Percentiles rank a stretch among this genome's conserved stretches.
These are phyloP conservation scores for Globisporangium cystogenes DNA, from an alignment of 352 stramenopile genomes.

Conservation along the genomic window DNA sequence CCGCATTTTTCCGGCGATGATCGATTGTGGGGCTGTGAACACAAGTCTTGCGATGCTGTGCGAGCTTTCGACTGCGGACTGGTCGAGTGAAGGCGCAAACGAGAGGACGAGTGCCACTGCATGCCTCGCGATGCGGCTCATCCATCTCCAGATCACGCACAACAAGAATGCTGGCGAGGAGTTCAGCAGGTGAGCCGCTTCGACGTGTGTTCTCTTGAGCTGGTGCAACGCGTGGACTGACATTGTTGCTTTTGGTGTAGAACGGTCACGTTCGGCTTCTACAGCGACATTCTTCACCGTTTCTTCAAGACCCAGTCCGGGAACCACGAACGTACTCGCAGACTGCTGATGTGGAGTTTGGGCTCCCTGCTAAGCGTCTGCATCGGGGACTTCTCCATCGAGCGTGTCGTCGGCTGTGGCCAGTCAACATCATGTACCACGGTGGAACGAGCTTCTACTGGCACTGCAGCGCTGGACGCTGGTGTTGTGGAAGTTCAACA, in stretches of 20 bases:
- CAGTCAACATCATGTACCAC: no score
- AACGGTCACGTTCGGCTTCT: constrained; percentile 21
- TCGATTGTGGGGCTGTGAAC: constrained; percentile 36
- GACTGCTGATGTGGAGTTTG: constrained; percentile 6
- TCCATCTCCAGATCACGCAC: constrained; percentile 4
- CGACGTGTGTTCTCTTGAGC: not conserved
- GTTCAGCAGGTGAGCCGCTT: constrained; percentile 8
- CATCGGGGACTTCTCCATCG: not conserved
- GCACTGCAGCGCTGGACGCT: not conserved
- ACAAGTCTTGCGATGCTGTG: constrained; percentile 40
- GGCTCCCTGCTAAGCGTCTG: constrained; percentile 3
- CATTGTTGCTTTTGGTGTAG: constrained; percentile 4
- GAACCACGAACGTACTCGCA: not conserved
- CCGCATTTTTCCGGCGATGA: constrained; percentile 23
- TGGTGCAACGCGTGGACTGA: not conserved
- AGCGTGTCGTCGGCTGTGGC: not conserved
- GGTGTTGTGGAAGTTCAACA: constrained; percentile 8
- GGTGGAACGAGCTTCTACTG: not conserved
- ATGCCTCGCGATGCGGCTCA: constrained; percentile 6
- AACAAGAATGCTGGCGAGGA: constrained; percentile 1
- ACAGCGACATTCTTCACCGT: constrained; percentile 20
- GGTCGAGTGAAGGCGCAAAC: not conserved
- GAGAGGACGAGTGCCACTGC: not conserved
- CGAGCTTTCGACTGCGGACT: constrained; percentile 9
- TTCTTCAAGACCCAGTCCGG: constrained; percentile 1